Evolutionary conservation across 495 filamentous ascomycete genomes (phyloP).

Genomic region (Bryoglossum gracile): DNA sequence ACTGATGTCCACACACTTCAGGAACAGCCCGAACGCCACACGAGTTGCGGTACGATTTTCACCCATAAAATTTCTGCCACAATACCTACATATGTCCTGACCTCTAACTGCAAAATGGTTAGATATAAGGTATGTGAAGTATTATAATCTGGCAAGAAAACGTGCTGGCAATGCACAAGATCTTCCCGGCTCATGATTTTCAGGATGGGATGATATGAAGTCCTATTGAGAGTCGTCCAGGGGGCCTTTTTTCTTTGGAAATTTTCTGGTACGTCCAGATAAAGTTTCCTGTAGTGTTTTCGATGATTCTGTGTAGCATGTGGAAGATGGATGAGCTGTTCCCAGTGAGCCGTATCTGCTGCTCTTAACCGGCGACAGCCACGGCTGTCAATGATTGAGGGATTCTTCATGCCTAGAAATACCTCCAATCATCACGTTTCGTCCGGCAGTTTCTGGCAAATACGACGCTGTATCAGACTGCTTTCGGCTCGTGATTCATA

Average conservation of each 20-base stretch:
- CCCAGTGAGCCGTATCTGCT: background rate
- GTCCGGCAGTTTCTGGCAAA: conserved; percentile 19
- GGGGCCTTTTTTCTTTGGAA: background rate
- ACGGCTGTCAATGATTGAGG: conserved; percentile 5
- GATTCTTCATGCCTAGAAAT: background rate
- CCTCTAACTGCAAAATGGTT: conserved; percentile 1
- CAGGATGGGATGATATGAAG: background rate
- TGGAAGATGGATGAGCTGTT: background rate
- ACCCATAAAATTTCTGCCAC: background rate
- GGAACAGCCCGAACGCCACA: too few relatives aligned
- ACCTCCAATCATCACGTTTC: conserved; percentile 12
- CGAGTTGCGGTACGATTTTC: background rate
- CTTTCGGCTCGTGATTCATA: conserved; percentile 14
- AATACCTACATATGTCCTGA: background rate
- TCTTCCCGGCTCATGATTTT: background rate
- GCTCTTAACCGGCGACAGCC: conserved; percentile 6
- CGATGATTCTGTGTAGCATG: conserved; percentile 7
- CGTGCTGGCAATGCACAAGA: background rate
- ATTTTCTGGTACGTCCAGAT: conserved; percentile 2
- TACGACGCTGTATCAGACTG: conserved; percentile 5
- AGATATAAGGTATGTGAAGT: conserved; percentile 8
- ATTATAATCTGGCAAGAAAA: background rate
- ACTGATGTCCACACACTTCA: too few relatives aligned
- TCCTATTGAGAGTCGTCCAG: background rate
- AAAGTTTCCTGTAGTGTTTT: background rate